Conservation (phyloP, 768 basidiomycete genomes). For the Exsudoporus frostii region DNA sequence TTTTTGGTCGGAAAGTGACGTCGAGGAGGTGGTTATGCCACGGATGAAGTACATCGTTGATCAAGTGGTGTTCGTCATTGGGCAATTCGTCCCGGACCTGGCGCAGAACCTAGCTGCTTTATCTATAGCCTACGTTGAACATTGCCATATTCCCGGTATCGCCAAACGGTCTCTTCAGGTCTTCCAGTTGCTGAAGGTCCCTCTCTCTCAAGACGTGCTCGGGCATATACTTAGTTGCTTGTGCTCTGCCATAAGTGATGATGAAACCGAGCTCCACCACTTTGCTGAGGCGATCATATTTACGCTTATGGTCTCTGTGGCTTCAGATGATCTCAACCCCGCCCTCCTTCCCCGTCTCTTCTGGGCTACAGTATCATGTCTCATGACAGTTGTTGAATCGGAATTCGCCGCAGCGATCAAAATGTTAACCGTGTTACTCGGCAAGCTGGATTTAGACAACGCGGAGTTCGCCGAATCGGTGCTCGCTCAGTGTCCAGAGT, state of each 20-base stretch:
- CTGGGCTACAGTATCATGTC: constrained; percentile 80
- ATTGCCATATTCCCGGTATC: constrained; percentile 79
- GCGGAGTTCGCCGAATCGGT: constrained; percentile 64
- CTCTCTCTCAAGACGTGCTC: constrained; percentile 66
- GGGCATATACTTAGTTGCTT: constrained; percentile 78
- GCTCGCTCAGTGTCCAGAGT: constrained; percentile 59
- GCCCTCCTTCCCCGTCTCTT: constrained; percentile 77
- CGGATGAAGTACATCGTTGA: constrained; percentile 70
- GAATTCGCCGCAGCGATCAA: constrained; percentile 72
- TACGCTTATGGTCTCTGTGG: constrained; percentile 65
- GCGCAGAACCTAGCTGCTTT: constrained; percentile 76
- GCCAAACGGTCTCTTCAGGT: constrained; percentile 89
- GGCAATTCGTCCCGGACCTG: constrained; percentile 67
- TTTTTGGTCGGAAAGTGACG: constrained; percentile 75
- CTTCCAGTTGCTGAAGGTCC: constrained; percentile 77
- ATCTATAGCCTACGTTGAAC: constrained; percentile 80
- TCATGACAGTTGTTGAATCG: constrained; percentile 76
- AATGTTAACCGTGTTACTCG: constrained; percentile 62
- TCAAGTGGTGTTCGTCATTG: constrained; percentile 62
- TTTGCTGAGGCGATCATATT: constrained; percentile 82
- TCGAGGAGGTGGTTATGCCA: constrained; percentile 48
- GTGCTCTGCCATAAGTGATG: constrained; percentile 76
- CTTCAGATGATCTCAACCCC: constrained; percentile 53
- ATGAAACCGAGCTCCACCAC: constrained; percentile 72
- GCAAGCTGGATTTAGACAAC: constrained; percentile 70